A percentile compares a stretch with the other conserved stretches of the same genome.
Evolutionary conservation across 441 rosid genomes (phyloP).

Genomic region (Dalechampia spathulata): DNA sequence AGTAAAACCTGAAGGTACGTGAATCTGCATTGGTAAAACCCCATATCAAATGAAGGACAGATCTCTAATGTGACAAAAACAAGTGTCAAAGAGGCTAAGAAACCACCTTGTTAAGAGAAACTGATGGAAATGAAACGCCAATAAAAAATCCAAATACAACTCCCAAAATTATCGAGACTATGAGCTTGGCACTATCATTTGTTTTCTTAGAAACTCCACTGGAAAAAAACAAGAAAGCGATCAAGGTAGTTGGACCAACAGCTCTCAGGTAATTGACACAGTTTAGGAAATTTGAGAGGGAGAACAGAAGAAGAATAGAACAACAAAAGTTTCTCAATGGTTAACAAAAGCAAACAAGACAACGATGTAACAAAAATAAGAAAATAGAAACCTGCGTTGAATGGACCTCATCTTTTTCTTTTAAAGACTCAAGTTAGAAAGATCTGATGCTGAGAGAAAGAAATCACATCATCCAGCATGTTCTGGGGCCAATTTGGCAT

Average conservation of each 20-base stretch:
- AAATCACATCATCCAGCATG: conserved; percentile 19
- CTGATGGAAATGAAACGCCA: conserved; percentile 62
- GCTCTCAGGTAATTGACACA: background rate
- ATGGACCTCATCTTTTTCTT: conserved; percentile 32
- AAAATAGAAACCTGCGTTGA: conserved; percentile 62
- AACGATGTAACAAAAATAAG: background rate
- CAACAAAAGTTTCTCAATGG: too few species aligned
- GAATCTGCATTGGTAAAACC: conserved; percentile 39
- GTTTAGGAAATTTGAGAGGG: background rate
- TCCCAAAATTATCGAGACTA: conserved; percentile 51
- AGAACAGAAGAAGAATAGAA: too few species aligned
- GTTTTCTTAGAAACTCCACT: conserved; percentile 59
- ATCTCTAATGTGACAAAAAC: background rate
- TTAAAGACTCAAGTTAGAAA: conserved; percentile 21
- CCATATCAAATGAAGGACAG: conserved; percentile 14
- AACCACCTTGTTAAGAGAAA: conserved; percentile 59
- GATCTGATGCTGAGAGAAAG: conserved; percentile 16
- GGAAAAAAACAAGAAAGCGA: conserved; percentile 26
- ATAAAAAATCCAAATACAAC: conserved; percentile 63
- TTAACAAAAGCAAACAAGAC: too few species aligned
- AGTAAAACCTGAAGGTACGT: conserved; percentile 39
- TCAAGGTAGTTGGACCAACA: conserved; percentile 5
- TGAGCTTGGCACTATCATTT: conserved; percentile 40
- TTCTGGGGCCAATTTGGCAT: conserved; percentile 15
- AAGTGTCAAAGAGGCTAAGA: conserved; percentile 5